Evolutionary conservation across 2,329 filamentous ascomycete genomes (phyloP), one percentile per base, ranked within the genome.

Genomic region (Rhynchosporium secalis): DNA sequence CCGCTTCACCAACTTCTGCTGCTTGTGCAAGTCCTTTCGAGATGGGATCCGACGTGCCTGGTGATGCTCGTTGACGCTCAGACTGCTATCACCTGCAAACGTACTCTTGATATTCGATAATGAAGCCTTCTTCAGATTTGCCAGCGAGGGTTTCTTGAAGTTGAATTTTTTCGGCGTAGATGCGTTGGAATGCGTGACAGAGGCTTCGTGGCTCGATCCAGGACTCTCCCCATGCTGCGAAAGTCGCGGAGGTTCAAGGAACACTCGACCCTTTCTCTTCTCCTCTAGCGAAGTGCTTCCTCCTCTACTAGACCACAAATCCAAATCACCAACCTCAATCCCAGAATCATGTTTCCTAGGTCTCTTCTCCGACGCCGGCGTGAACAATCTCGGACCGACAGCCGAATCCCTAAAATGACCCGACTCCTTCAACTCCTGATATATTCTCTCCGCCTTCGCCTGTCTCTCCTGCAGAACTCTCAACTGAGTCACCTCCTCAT

Each of bases 1-100:
- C 58, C 83, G 79, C 74, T 85, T 86, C 46, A 79, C 76, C 38
- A 87, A 74, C 65, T 83, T 85, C 62, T 80, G 77, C 68, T 86
- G 82, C 68, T 80, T 81, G 56, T 80, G 76, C 5, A 87, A 74
- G 58, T 87, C 84, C 67, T 80, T 82, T 68, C 81, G 82, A 2
- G 82, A 85, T 2, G 78, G 78, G 29, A 80, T 77, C 46, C 76
- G 78, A 62, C 78, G 78, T 40, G 65, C 64, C 58, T 67, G 64
- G 28, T 65, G 59, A 33, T 43, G 40, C 12, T 60, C 33, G 26
- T 41, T 43, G 45, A 40, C 38, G 33, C 29, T 57, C 8, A 43
- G 38, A 43, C 41, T 57, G 31, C 55, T 62, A 1, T 68, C 68
- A 13, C 51, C 59, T 4, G 38, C 54, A 28, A 64, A 62, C 15